Evolutionary conservation across 495 filamentous ascomycete genomes (phyloP), one percentile per base, ranked within the genome.

Genomic region (Xylaria cubensis): DNA sequence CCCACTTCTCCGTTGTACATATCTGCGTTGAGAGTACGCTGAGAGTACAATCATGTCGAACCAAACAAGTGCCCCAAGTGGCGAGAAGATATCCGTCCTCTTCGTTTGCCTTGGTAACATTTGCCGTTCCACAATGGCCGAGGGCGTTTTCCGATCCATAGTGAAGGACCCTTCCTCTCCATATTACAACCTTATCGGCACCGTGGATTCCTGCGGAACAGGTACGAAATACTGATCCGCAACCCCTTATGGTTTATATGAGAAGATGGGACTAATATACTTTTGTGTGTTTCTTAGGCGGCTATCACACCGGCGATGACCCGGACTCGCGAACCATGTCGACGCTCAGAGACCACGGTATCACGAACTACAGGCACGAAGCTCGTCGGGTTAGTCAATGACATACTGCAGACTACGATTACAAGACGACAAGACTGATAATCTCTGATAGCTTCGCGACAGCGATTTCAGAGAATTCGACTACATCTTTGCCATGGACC

Each of bases 91-190:
- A 70, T 96, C 90, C 10, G 91, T 99, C 39, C 88, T 99, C 56
- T 99, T 99, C 81, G 95, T 97, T 74, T 99, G 96, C 80, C 86
- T 99, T 17, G 96, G 96, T 75, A 99, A 99, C 82, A 98, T 98
- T 78, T 99, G 96, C 86, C 86, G 86, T 36, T 97, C 94, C 2
- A 92, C 96, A 3, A 98, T 99, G 96, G 94, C 95, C 42, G 95
- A 98, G 84, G 96, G 91, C 51, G 92, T 96, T 72, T 98, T 99
- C 84, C 90, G 89, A 46, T 88, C 89, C 36, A 80, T 97, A 8
- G 88, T 89, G n/a, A 81, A 85, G 71, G 81, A 86, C 70, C 78
- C 81, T 50, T 76, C 80, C 66, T 79, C 86, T 55, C 79, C 83
- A 64, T 85, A 89, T 82, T 77, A 87, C 84, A 77, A 76, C 59